A percentile compares a stretch with the other conserved stretches of the same genome.
Conservation (phyloP, 176 grass and related monocot genomes). For the Avena sativa region DNA sequence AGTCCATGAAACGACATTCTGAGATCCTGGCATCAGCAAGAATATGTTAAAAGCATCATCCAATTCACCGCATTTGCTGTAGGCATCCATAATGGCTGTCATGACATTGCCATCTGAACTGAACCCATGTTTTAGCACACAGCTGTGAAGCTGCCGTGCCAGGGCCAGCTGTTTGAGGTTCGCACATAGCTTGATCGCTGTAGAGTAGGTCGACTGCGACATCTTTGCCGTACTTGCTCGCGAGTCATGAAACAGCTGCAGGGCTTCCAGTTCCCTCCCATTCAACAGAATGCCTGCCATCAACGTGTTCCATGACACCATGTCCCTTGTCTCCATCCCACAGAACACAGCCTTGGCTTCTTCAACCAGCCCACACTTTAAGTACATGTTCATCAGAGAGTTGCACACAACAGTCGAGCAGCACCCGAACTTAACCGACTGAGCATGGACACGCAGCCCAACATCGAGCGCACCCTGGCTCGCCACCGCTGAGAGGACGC, state of each 20-base stretch:
- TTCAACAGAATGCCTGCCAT: conserved; percentile 65
- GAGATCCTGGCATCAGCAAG: conserved; percentile 43
- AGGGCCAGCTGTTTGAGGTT: conserved; percentile 59
- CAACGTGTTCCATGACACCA: conserved; percentile 72
- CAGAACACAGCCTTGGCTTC: conserved; percentile 63
- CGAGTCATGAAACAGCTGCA: conserved; percentile 61
- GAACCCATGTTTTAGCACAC: conserved; percentile 62
- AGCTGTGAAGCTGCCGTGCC: conserved; percentile 65
- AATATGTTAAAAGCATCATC: conserved; percentile 59
- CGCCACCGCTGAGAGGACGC: conserved; percentile 50
- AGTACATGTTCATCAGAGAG: conserved; percentile 75
- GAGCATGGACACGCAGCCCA: conserved; percentile 48
- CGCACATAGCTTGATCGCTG: conserved; percentile 73
- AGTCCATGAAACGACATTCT: conserved; percentile 76
- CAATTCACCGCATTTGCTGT: conserved; percentile 63
- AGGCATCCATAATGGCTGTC: conserved; percentile 64
- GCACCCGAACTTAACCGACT: conserved; percentile 62
- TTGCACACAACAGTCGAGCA: conserved; percentile 47
- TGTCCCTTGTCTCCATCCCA: conserved; percentile 54
- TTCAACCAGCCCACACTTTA: conserved; percentile 52
- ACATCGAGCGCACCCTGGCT: conserved; percentile 18
- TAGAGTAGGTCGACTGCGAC: conserved; percentile 61
- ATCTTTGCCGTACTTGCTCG: conserved; percentile 36
- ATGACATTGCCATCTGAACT: conserved; percentile 53
- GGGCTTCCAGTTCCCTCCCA: conserved; percentile 47